Evolutionary conservation across 305 asterid species (phyloP).

Genomic region (Withania somnifera): DNA sequence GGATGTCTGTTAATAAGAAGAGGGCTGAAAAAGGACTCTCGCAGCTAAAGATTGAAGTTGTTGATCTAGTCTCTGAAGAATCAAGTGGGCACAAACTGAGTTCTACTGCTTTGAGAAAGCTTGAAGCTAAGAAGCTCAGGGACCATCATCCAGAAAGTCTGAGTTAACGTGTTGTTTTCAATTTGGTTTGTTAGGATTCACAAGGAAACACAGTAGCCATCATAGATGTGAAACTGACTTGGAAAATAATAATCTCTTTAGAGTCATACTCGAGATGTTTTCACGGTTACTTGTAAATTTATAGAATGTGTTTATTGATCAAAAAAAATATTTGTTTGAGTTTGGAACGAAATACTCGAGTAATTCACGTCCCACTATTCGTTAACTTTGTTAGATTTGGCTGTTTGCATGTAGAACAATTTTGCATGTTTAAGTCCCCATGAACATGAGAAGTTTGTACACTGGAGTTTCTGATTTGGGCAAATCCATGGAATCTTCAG

Average conservation of each 20-base stretch:
- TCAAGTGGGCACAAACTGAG: constrained; percentile 43
- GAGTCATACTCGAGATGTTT: neutral
- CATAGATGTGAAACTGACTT: neutral
- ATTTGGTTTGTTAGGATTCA: neutral
- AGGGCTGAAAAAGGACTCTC: constrained; percentile 73
- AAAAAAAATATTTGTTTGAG: too few relatives aligned
- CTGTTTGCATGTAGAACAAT: neutral
- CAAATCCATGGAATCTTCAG: constrained; percentile 1
- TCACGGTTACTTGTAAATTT: neutral
- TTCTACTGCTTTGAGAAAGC: constrained; percentile 49
- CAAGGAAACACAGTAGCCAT: neutral
- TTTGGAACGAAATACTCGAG: neutral
- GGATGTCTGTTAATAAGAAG: constrained; percentile 65
- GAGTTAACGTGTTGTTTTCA: neutral
- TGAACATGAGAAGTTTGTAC: neutral
- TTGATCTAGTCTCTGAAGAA: constrained; percentile 56
- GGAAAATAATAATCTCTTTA: neutral
- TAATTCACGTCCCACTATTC: neutral
- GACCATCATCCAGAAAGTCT: constrained; percentile 22
- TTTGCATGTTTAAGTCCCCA: neutral
- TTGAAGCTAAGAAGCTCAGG: constrained; percentile 46
- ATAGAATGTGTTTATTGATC: neutral
- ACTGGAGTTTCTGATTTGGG: neutral
- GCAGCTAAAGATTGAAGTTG: constrained; percentile 64
- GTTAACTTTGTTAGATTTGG: neutral